Conservation (phyloP, 495 filamentous ascomycete species). For the Glarea lozoyensis region DNA sequence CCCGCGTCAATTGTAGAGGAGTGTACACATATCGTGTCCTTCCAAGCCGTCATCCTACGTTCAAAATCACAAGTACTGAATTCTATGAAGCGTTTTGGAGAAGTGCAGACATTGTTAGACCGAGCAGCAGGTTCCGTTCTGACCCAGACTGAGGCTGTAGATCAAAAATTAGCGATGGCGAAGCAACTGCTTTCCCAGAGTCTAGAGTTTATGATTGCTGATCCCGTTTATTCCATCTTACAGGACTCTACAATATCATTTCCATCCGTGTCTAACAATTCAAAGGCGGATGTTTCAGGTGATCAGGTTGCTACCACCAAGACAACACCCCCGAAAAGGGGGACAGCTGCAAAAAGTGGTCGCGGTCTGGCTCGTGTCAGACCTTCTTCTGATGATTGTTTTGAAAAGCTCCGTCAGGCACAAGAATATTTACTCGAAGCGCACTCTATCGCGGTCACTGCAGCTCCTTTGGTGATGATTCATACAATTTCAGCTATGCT, state of each 20-base stretch:
- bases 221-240: slow-evolving; percentile 81
- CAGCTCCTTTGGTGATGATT: slow-evolving; percentile 33
- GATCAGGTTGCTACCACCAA: slow-evolving; percentile 9
- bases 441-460: slow-evolving; percentile 36
- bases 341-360: background rate
- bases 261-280: slow-evolving; percentile 46
- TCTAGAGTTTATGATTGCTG: slow-evolving; percentile 58
- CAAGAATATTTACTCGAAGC: slow-evolving; percentile 49
- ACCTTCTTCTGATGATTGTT: slow-evolving; percentile 29
- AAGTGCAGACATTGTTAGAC: slow-evolving; percentile 41
- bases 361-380: slow-evolving; percentile 8
- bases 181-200: slow-evolving; percentile 49
- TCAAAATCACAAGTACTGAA: slow-evolving; percentile 52
- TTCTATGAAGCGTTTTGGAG: slow-evolving; percentile 43
- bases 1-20: slow-evolving; percentile 33
- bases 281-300: slow-evolving; percentile 11
- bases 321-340: slow-evolving; percentile 11
- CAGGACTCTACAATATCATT: slow-evolving; percentile 86
- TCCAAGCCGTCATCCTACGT: slow-evolving; percentile 54
- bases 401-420: slow-evolving; percentile 50
- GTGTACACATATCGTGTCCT: slow-evolving; percentile 43
- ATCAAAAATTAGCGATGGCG: slow-evolving; percentile 48
- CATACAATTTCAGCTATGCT: slow-evolving; percentile 50
- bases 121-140: slow-evolving; percentile 34
- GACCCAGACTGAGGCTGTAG: slow-evolving; percentile 30